Base-by-base conservation (phyloP, 352 stramenopile species). In the Saprolegnia diclina region DNA sequence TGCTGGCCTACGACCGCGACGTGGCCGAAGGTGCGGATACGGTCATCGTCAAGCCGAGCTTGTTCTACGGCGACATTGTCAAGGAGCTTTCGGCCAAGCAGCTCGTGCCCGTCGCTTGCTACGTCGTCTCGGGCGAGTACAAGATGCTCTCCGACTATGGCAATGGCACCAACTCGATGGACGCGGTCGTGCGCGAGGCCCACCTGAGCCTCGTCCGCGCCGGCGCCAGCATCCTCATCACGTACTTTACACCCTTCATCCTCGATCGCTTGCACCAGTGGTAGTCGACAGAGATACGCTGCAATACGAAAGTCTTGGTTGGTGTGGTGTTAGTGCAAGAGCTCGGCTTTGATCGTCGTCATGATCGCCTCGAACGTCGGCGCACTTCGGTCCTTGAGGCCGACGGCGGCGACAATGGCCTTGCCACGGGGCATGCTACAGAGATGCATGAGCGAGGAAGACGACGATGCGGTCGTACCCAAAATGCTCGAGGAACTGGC, bases 41-140 rank as follows among this genome's bases (percentile, higher is more conserved):
- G 73, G 88, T 99, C 65, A 99, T 99, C 87, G 96, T 99, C 69
- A 99, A 99, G 78, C 96, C 97, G 4, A 97, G 93, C 74, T 92
- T 99, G 76, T 98, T 98, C 45, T 99, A 99, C 80, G 83, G 98
- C 50, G 97, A 99, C 86, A 91, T 99, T 35, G 97, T 99, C 71
- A 80, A 86, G 46, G 83, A 88, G 65, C 90, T 99, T 44, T 95
- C 95, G 38, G 84, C 92, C 67, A 88, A 89, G 72, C 91, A 95
- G 56, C 81, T 83, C 55, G 80, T 99, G 65, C 97, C 97, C 0
- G 97, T 99, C 70, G 93, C 97, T 32, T 98, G 96, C 67, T 99
- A 99, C 85, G 89, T 99, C 74, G 97, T 99, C 56, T 98, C 91
- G 67, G 97, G 97, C 73, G 97, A 99, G 81, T 99, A 99, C 88